Base-by-base conservation (phyloP, 495 filamentous ascomycete genomes). In the Tricharina praecox region DNA sequence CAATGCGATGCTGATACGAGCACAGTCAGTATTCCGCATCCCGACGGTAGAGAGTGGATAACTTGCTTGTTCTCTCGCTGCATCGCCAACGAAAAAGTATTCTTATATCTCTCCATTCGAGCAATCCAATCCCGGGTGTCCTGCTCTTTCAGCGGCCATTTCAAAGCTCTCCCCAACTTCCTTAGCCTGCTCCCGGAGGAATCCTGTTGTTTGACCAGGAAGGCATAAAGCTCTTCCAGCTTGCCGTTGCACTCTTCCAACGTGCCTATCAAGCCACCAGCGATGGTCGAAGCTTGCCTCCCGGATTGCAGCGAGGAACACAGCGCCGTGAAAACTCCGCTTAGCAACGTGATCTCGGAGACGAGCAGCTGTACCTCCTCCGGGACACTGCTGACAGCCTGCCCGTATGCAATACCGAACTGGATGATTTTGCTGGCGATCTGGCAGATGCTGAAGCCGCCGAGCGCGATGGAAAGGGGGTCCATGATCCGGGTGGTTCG, bases 401-500 rank as follows among this genome's bases (percentile, higher is more conserved):
- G 8, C 18, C 34, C 34, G 15, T 37, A 37, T 9, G 34, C 34
- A 15, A 18, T 18, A 9, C 9, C 34, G 34, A 18, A 5, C 4
- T 5, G 4, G 34, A 37, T 37, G 34, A 37, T 15, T 18, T 37
- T 7, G 7, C 5, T 4, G 7, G 34, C 34, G 7, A 37, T 18
- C 16, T 37, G 9, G 9, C 8, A 9, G 8, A 37, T 37, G 7
- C 8, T 37, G 8, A 37, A 9, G 5, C 9, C 34, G 34, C 16
- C 16, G 15, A 37, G 8, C 4, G 15, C 7, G 15, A 37, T 9
- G 4, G 34, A 11, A 15, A 37, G 15, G 7, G 19, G 78, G 73
- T 1, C 77, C 85, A 56, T 94, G 84, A 0, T 75, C 77, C 82
- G 93, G n/a, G n/a, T n/a, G n/a, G n/a, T n/a, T n/a, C n/a, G n/a